Base-by-base conservation (phyloP, 2,329 filamentous ascomycete genomes). In the Chrysoporthe puriensis region DNA sequence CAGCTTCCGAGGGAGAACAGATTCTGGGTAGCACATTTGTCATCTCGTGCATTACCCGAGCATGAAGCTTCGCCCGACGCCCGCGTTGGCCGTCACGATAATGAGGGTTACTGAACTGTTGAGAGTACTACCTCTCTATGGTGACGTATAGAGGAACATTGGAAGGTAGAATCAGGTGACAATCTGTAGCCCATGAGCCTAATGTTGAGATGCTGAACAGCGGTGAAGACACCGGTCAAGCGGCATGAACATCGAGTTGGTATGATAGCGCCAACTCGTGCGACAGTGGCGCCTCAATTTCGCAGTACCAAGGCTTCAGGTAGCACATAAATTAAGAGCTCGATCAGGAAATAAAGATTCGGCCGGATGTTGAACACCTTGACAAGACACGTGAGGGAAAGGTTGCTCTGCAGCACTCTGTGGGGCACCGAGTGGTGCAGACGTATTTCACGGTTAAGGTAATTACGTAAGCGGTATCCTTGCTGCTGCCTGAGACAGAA, bases 221-320 rank as follows among this genome's bases (percentile, higher is more conserved):
- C 54, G 54, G 54, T 57, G 54, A 57, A 18, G 34, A 57, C 34
- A n/a, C 32, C 54, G 32, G 54, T 40, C 32, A 40, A 40, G 54
- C 32, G 18, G 54, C 18, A 6, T 4, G 54, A 6, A 34, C 36
- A 11, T 57, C 54, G 32, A 57, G 8, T 57, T 40, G 9, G 32
- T 36, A 5, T 57, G 18, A 14, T 40, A 21, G 34, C 32, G 13
- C 32, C 54, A 57, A n/a, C 9, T 1, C 40, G 34, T 57, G 16
- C 18, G 34, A 57, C 34, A 3, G 54, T 40, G 6, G 32, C 16
- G 18, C n/a, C 34, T 34, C 34, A 34, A 40, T 40, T n/a, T 36
- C 13, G 32, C 50, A 54, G 48, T 5, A 54, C 34, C 21, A 14
- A 52, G 5, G 8, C 26, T 7, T 14, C 4, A 56, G 13, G 26